phyloP scores from a whole-genome alignment of 768 basidiomycete genomes.

The Lactarius deliciosus region DNA sequence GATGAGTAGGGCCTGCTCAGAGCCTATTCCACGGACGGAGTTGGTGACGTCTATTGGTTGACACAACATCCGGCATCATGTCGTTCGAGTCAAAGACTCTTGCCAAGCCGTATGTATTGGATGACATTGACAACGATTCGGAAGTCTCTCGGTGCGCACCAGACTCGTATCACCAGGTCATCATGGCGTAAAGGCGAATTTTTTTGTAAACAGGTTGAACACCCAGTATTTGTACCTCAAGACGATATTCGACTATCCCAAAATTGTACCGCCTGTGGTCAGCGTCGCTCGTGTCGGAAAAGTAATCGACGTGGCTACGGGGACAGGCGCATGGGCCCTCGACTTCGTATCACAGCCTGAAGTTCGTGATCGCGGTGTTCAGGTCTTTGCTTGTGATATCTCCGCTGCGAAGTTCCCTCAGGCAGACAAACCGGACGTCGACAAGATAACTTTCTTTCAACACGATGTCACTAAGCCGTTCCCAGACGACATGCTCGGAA shows the following conservation, averaged over 20 bases:
- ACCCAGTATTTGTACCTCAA: background rate
- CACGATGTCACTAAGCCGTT: conserved; percentile 13
- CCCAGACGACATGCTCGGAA: conserved; percentile 11
- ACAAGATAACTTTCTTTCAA: conserved; percentile 3
- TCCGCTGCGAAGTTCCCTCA: conserved; percentile 1
- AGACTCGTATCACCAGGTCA: background rate
- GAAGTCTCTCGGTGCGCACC: conserved; percentile 10
- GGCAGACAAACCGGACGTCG: background rate
- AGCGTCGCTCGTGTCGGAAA: background rate
- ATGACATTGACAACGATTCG: background rate
- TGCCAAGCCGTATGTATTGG: background rate
- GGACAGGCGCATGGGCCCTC: conserved; percentile 10
- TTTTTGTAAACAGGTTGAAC: background rate
- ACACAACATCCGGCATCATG: background rate
- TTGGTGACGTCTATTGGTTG: background rate
- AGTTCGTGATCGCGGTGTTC: conserved; percentile 8
- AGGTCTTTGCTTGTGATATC: conserved; percentile 18
- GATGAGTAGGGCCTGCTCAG: too few species aligned
- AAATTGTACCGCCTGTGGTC: conserved; percentile 6
- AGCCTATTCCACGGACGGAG: too few species aligned
- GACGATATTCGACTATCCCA: background rate
- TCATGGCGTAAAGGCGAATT: background rate
- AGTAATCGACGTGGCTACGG: conserved; percentile 8
- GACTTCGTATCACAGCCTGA: conserved; percentile 11
- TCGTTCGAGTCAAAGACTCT: background rate